phyloP scores from a whole-genome alignment of 768 basidiomycete species.

The Fistulinella prunicolor region DNA sequence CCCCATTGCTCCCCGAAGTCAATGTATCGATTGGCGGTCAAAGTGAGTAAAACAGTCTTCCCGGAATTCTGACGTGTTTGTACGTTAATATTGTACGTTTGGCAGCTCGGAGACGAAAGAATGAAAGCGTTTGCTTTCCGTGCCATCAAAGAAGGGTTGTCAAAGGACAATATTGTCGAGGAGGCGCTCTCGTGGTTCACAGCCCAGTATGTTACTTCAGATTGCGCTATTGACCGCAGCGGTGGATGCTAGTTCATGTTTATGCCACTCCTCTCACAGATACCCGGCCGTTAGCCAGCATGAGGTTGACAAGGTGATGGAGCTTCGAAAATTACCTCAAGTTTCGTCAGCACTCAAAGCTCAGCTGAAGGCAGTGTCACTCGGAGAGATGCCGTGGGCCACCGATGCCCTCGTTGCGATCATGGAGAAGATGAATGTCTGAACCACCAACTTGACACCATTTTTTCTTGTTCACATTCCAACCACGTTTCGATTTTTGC shows the following conservation, averaged over 20 bases:
- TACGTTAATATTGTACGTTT: not conserved
- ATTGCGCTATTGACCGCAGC: not conserved
- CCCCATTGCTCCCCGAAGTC: conserved; percentile 36
- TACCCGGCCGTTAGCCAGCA: conserved; percentile 11
- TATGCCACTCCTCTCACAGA: conserved; percentile 9
- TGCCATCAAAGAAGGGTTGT: conserved; percentile 23
- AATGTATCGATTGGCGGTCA: conserved; percentile 35
- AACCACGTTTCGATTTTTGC: not conserved
- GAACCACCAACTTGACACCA: conserved; percentile 4
- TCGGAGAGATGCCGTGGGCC: conserved; percentile 28
- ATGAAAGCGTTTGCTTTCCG: conserved; percentile 25
- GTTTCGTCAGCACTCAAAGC: conserved; percentile 20
- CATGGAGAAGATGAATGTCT: conserved; percentile 20
- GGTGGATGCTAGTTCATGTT: not conserved
- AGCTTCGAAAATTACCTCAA: conserved; percentile 22
- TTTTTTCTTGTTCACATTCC: not conserved
- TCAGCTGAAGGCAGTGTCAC: conserved; percentile 21
- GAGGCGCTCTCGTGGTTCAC: conserved; percentile 33
- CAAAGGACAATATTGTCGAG: conserved; percentile 25
- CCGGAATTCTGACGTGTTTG: too few relatives aligned
- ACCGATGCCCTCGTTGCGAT: conserved; percentile 20
- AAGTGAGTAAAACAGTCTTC: conserved; percentile 13
- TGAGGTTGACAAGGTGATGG: conserved; percentile 18
- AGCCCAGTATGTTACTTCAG: conserved; percentile 23
- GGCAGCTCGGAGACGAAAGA: conserved; percentile 25